Evolutionary conservation across 1,284 basidiomycete species (phyloP).

Genomic region (Ceratobasidium sp.): DNA sequence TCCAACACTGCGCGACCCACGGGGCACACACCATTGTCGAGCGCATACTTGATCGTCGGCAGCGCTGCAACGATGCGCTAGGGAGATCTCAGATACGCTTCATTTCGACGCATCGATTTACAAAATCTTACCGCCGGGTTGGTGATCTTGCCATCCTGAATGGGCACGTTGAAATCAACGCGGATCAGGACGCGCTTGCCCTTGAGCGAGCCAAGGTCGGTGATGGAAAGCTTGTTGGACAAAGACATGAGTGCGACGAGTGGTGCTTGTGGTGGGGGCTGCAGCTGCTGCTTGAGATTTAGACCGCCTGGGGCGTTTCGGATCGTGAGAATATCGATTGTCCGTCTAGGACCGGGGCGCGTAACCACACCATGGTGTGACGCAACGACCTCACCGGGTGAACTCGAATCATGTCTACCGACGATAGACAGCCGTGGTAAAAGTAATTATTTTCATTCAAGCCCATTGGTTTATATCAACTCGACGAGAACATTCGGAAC

Average conservation of each 20-base stretch:
- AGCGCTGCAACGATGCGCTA: constrained; percentile 96
- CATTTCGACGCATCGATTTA: constrained; percentile 28
- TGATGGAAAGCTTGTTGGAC: constrained; percentile 91
- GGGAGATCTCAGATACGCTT: constrained; percentile 18
- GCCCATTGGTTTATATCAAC: constrained; percentile 7
- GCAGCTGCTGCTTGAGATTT: constrained; percentile 26
- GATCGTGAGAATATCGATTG: constrained; percentile 43
- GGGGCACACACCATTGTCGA: constrained; percentile 73
- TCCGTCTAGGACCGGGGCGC: constrained; percentile 33
- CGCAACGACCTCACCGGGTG: constrained; percentile 1
- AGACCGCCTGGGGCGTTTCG: constrained; percentile 40
- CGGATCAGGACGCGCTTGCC: constrained; percentile 93
- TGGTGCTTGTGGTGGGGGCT: not conserved
- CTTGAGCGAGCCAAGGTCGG: constrained; percentile 82
- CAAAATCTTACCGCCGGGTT: constrained; percentile 82
- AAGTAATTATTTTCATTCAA: not conserved
- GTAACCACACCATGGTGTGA: constrained; percentile 21
- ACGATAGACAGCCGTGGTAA: constrained; percentile 4
- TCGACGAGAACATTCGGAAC: not conserved
- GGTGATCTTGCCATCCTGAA: constrained; percentile 88
- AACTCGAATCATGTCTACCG: constrained; percentile 4
- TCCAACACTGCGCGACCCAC: not conserved
- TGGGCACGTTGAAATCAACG: constrained; percentile 99
- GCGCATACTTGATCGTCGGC: constrained; percentile 94
- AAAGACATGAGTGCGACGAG: constrained; percentile 78